These are phyloP conservation scores for Chenopodium suecicum DNA, from an alignment of 148 eudicot species.

Conservation along the genomic window DNA sequence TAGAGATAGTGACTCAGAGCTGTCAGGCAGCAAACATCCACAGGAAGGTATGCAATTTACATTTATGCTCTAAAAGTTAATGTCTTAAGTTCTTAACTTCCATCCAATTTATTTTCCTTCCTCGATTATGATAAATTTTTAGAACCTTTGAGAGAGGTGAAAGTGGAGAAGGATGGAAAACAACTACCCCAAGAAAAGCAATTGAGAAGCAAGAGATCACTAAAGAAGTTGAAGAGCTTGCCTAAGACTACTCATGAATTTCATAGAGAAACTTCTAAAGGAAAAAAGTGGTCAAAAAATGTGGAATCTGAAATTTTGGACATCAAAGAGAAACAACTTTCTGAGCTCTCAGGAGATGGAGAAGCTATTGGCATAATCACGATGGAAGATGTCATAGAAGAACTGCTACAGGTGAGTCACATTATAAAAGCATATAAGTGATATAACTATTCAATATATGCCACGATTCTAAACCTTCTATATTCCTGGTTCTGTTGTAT, in stretches of 20 bases:
- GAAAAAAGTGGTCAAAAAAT: slow-evolving; percentile 45
- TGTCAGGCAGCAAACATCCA: slow-evolving; percentile 39
- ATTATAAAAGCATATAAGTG: background rate
- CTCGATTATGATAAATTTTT: background rate
- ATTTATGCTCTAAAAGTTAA: slow-evolving; percentile 15
- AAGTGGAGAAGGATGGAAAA: slow-evolving; percentile 23
- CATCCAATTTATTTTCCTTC: slow-evolving; percentile 7
- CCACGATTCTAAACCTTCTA: background rate
- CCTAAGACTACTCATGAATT: slow-evolving; percentile 12
- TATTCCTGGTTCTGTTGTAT: background rate
- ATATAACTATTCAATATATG: background rate
- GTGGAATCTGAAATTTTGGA: slow-evolving; percentile 40
- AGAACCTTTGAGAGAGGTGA: slow-evolving; percentile 27
- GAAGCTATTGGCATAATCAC: slow-evolving; percentile 62
- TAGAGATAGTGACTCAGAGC: slow-evolving; percentile 26
- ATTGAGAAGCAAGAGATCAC: slow-evolving; percentile 20
- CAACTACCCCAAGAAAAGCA: slow-evolving; percentile 8
- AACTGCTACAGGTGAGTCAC: slow-evolving; percentile 36
- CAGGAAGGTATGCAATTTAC: slow-evolving; percentile 17
- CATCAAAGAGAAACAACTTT: slow-evolving; percentile 27
- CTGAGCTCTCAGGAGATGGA: slow-evolving; percentile 38
- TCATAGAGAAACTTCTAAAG: slow-evolving; percentile 28
- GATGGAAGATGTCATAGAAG: slow-evolving; percentile 62
- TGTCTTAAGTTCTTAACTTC: background rate
- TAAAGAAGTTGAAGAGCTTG: slow-evolving; percentile 23